Percentiles rank a stretch among this genome's conserved stretches.
These are phyloP conservation scores for Aspergillus avenaceus DNA, from an alignment of 495 filamentous ascomycete species.

Conservation along the genomic window DNA sequence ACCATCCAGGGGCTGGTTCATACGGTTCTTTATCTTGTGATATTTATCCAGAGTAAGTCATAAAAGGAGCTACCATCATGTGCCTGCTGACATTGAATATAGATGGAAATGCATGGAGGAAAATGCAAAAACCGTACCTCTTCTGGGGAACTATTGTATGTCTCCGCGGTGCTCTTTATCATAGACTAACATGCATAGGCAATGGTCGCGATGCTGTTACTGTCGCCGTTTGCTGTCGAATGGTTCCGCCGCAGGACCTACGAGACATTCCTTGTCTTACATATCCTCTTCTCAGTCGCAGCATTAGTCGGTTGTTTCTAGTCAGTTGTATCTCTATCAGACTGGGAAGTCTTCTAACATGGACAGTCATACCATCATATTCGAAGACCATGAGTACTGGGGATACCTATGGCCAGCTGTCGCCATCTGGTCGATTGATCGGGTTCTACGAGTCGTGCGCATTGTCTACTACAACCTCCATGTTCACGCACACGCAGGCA, in stretches of 20 bases:
- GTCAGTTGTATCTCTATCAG: constrained; percentile 27
- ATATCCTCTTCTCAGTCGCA: constrained; percentile 49
- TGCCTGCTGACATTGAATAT: neutral
- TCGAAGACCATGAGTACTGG: constrained; percentile 45
- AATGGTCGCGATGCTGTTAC: constrained; percentile 42
- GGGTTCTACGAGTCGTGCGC: constrained; percentile 42
- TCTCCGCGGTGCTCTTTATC: neutral
- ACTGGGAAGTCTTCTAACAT: constrained; percentile 1
- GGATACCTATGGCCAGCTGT: constrained; percentile 50
- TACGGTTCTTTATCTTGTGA: constrained; percentile 27
- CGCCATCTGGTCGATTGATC: constrained; percentile 48
- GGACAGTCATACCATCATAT: constrained; percentile 45
- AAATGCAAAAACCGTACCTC: constrained; percentile 29
- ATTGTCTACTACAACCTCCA: constrained; percentile 46
- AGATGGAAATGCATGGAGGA: constrained; percentile 29
- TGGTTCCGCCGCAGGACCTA: constrained; percentile 45
- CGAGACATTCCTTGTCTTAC: constrained; percentile 51
- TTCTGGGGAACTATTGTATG: constrained; percentile 36
- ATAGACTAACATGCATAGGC: constrained; percentile 28
- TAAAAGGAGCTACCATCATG: neutral
- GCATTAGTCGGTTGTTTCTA: constrained; percentile 50
- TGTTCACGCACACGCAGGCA: constrained; percentile 15
- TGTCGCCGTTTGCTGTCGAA: constrained; percentile 43
- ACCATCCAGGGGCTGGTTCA: constrained; percentile 49
- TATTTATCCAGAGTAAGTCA: constrained; percentile 28